These are phyloP conservation scores for Globisporangium alternatum DNA, from an alignment of 352 stramenopile genomes.

Conservation along the genomic window DNA sequence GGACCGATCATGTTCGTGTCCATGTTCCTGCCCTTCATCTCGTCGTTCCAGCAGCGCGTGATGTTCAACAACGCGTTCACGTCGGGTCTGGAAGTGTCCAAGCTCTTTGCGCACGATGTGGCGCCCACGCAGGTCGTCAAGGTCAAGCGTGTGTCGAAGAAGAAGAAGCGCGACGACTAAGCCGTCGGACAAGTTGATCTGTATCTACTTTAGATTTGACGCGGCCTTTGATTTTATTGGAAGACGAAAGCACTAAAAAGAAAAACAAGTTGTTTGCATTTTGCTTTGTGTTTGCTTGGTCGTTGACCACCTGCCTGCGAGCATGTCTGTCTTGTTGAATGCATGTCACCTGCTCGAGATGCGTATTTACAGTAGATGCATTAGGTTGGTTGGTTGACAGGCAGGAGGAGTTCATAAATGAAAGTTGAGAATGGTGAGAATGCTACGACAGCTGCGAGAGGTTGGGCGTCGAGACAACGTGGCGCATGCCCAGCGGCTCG, in stretches of 20 bases:
- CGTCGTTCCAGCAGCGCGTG: slow-evolving; percentile 84
- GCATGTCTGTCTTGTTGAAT: not conserved
- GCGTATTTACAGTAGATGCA: not conserved
- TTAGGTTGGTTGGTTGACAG: not conserved
- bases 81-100: slow-evolving; percentile 84
- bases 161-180: slow-evolving; percentile 88
- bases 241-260: slow-evolving; percentile 22
- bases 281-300: slow-evolving; percentile 14
- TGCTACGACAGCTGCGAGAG: slow-evolving; percentile 35
- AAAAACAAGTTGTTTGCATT: slow-evolving; percentile 21
- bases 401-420: slow-evolving; percentile 6
- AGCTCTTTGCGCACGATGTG: slow-evolving; percentile 86
- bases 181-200: not conserved
- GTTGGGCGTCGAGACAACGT: slow-evolving; percentile 62
- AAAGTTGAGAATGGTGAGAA: not conserved
- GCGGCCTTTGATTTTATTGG: slow-evolving; percentile 2
- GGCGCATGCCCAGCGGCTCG: slow-evolving; percentile 37
- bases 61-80: slow-evolving; percentile 92
- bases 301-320: not conserved
- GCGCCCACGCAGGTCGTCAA: slow-evolving; percentile 78
- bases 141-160: slow-evolving; percentile 86
- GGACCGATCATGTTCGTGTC: slow-evolving; percentile 85
- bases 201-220: slow-evolving; percentile 13
- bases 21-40: slow-evolving; percentile 89
- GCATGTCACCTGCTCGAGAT: not conserved